Percentiles rank a stretch among this genome's conserved stretches.
These are phyloP conservation scores for Pulveroboletus frians DNA, from an alignment of 768 basidiomycete species.

Conservation along the genomic window DNA sequence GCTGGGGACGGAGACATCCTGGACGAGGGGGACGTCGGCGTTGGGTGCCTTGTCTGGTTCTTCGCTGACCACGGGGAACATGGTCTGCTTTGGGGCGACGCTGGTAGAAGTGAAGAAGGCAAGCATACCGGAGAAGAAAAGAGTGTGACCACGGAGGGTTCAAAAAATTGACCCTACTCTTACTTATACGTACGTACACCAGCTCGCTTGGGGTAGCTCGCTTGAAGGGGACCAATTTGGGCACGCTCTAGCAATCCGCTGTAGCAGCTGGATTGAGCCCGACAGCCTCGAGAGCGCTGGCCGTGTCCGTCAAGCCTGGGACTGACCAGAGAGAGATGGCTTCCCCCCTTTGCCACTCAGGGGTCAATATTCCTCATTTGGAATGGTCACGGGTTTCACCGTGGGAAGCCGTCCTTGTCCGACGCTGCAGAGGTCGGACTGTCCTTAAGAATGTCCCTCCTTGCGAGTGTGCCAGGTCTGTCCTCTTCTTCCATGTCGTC, in stretches of 20 bases:
- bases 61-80: neutral
- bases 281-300: too few relatives aligned
- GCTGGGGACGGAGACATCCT: neutral
- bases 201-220: conserved; percentile 2
- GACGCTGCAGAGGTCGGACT: neutral
- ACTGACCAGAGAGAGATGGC: too few relatives aligned
- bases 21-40: conserved; percentile 3
- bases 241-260: neutral
- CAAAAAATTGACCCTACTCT: conserved; percentile 11
- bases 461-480: conserved; percentile 33
- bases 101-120: conserved; percentile 22
- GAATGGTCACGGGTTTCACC: neutral
- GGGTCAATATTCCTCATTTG: neutral
- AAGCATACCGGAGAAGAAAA: conserved; percentile 15
- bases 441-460: conserved; percentile 39
- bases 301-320: too few relatives aligned
- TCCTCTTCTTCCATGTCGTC: conserved; percentile 22
- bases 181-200: conserved; percentile 28
- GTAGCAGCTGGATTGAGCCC: neutral
- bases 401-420: conserved; percentile 5
- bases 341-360: conserved; percentile 5
- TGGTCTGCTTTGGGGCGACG: conserved; percentile 9
- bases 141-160: neutral
- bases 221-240: conserved; percentile 7
- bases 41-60: neutral